Evolutionary conservation across 129 eudicot genomes (phyloP).

Genomic region (Lonicera japonica): DNA sequence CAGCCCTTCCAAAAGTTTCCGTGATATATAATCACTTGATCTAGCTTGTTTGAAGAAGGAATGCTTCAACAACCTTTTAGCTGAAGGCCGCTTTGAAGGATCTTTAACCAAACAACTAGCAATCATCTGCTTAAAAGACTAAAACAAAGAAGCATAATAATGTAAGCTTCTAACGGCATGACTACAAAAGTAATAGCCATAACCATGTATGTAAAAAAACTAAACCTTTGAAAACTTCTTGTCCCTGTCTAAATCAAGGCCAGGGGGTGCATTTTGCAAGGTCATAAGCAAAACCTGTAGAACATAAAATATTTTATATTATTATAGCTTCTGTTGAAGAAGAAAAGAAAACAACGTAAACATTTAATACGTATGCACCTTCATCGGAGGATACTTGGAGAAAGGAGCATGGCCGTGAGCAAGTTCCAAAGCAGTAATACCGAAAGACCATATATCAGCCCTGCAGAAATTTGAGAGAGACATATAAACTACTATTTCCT

Average conservation of each 20-base stretch:
- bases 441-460: slow-evolving; percentile 99
- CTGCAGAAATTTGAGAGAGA: slow-evolving; percentile 37
- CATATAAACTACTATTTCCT: neutral
- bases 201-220: neutral
- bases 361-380: slow-evolving; percentile 39
- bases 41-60: slow-evolving; percentile 88
- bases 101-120: slow-evolving; percentile 99
- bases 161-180: slow-evolving; percentile 1
- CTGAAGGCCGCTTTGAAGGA: slow-evolving; percentile 88
- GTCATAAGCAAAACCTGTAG: slow-evolving; percentile 90
- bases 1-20: slow-evolving; percentile 75
- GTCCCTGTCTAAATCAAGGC: slow-evolving; percentile 92
- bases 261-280: slow-evolving; percentile 97
- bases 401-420: slow-evolving; percentile 99
- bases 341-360: neutral
- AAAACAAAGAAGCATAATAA: slow-evolving; percentile 10
- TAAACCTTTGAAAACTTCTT: slow-evolving; percentile 86
- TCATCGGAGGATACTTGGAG: slow-evolving; percentile 97
- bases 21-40: slow-evolving; percentile 72
- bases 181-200: neutral
- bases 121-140: slow-evolving; percentile 99
- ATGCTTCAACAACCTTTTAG: slow-evolving; percentile 81
- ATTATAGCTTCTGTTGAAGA: neutral
- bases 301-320: slow-evolving; percentile 2
- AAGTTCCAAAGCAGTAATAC: slow-evolving; percentile 95